These are phyloP conservation scores for Eucalyptus brandiana DNA, from an alignment of 345 rosid genomes.

Conservation along the genomic window DNA sequence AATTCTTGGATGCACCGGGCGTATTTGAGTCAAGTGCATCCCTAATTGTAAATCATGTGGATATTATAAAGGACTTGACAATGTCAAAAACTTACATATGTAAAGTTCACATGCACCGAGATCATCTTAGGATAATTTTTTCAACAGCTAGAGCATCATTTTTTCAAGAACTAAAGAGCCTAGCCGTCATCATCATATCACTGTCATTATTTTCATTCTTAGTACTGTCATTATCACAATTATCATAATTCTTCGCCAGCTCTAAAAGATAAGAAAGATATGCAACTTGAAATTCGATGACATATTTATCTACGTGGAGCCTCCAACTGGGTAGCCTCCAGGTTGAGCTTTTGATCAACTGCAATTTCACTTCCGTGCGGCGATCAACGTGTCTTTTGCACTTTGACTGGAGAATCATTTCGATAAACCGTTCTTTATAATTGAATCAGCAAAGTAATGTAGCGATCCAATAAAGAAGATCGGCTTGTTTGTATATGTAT, in stretches of 20 bases:
- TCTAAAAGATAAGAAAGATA: not conserved
- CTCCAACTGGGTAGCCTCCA: not conserved
- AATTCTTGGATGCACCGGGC: not conserved
- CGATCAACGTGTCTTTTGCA: not conserved
- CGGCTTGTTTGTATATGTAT: not conserved
- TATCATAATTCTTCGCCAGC: not conserved
- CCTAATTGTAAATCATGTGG: not conserved
- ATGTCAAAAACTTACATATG: not conserved
- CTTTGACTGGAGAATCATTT: not conserved
- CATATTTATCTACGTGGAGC: not conserved
- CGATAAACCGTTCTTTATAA: not conserved
- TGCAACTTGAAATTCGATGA: not conserved
- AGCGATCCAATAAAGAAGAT: not conserved
- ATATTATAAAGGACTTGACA: not conserved
- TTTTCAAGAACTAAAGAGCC: not conserved
- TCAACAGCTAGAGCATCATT: not conserved
- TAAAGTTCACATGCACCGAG: not conserved
- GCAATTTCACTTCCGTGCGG: not conserved
- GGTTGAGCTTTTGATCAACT: not conserved
- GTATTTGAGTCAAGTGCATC: not conserved
- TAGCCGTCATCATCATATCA: not conserved
- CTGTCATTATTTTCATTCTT: not conserved
- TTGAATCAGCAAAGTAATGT: not conserved
- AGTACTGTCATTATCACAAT: not conserved
- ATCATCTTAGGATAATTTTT: not conserved